phyloP scores from a whole-genome alignment of 1,284 basidiomycete genomes.

The Fistulinella staudtii region DNA sequence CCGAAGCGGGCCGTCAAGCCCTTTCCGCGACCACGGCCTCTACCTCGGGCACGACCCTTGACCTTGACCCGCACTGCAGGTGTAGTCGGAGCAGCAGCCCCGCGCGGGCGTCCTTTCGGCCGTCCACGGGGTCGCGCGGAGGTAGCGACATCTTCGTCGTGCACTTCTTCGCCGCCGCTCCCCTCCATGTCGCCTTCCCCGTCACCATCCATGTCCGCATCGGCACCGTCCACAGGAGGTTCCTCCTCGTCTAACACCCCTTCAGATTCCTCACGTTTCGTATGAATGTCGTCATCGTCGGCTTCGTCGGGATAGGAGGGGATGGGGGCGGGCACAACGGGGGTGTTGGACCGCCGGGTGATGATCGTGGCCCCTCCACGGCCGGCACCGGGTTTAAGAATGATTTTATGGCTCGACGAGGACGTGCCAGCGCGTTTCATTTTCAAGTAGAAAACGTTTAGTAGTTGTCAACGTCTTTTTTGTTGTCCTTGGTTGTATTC shows the following conservation, averaged over 20 bases:
- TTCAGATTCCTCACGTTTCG: slow-evolving; percentile 34
- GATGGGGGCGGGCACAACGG: slow-evolving; percentile 14
- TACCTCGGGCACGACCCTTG: too few relatives aligned
- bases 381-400: slow-evolving; percentile 49
- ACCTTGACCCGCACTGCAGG: slow-evolving; percentile 35
- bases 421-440: slow-evolving; percentile 27
- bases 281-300: slow-evolving; percentile 21
- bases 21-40: too few relatives aligned
- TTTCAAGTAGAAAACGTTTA: background rate
- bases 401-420: slow-evolving; percentile 41
- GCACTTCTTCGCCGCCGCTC: slow-evolving; percentile 18
- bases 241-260: slow-evolving; percentile 33
- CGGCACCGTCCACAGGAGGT: slow-evolving; percentile 30
- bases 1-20: slow-evolving; percentile 33
- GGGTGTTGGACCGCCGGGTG: slow-evolving; percentile 30
- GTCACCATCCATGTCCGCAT: slow-evolving; percentile 32
- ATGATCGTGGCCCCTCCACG: slow-evolving; percentile 32
- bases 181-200: slow-evolving; percentile 29
- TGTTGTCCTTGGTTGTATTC: too few relatives aligned
- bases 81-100: slow-evolving; percentile 18
- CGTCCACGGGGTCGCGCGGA: slow-evolving; percentile 29
- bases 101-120: slow-evolving; percentile 33
- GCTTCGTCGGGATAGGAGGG: slow-evolving; percentile 26
- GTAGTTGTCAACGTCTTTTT: too few relatives aligned
- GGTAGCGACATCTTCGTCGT: slow-evolving; percentile 24